These are phyloP conservation scores for Lentinus tigrinus DNA, from an alignment of 768 basidiomycete species.

Conservation along the genomic window DNA sequence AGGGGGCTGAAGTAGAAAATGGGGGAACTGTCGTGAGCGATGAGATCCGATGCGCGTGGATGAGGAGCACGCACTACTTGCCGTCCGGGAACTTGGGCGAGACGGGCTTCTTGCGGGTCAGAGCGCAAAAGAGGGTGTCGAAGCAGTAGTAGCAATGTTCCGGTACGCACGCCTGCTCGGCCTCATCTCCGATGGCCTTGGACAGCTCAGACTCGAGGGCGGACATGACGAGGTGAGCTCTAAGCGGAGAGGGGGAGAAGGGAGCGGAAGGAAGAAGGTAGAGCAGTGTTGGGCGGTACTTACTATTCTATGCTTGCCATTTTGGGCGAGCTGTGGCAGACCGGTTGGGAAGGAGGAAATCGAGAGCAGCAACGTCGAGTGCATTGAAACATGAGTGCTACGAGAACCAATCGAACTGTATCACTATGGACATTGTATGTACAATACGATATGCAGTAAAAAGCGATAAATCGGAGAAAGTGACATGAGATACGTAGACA, in stretches of 20 bases:
- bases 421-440: conserved; percentile 23
- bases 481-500: conserved; percentile 12
- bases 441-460: conserved; percentile 24
- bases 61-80: conserved; percentile 57
- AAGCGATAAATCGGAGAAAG: conserved; percentile 18
- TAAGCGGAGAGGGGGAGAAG: background rate
- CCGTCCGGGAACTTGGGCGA: conserved; percentile 66
- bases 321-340: conserved; percentile 1
- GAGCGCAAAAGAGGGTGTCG: conserved; percentile 76
- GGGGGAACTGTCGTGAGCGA: background rate
- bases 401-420: conserved; percentile 14
- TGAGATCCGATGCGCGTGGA: background rate
- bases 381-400: conserved; percentile 14
- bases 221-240: conserved; percentile 18
- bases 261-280: conserved; percentile 5
- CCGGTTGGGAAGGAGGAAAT: background rate
- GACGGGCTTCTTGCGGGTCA: conserved; percentile 57
- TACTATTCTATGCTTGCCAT: conserved; percentile 12
- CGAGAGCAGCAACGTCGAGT: conserved; percentile 8
- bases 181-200: conserved; percentile 38
- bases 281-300: background rate
- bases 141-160: conserved; percentile 84
- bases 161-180: conserved; percentile 53
- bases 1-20: conserved; percentile 58
- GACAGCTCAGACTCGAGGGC: conserved; percentile 47